phyloP scores from a whole-genome alignment of 2,329 filamentous ascomycete genomes.

The Fusarium tjaetaba region DNA sequence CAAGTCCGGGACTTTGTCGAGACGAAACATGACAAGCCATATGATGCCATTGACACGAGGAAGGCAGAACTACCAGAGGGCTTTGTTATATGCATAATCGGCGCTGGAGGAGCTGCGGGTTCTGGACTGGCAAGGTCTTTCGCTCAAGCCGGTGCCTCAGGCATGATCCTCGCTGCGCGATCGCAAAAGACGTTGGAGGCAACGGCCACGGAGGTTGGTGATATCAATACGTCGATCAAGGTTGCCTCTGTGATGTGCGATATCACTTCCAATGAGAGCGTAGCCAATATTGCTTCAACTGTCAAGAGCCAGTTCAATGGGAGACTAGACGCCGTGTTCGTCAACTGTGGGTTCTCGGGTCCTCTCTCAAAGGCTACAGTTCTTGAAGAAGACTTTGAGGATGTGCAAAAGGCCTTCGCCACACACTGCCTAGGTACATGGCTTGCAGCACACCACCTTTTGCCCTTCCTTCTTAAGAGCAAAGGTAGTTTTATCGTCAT shows the following conservation, averaged over 20 bases:
- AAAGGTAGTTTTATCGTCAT: constrained; percentile 6
- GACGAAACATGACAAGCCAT: neutral
- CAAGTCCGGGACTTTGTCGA: neutral
- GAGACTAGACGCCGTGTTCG: neutral
- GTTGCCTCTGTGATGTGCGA: neutral
- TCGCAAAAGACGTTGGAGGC: neutral
- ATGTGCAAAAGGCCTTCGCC: neutral
- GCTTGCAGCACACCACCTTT: neutral
- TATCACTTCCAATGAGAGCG: neutral
- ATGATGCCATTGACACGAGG: neutral
- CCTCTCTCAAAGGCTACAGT: neutral
- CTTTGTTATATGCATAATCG: constrained; percentile 3
- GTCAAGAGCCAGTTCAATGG: neutral
- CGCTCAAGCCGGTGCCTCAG: neutral
- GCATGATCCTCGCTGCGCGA: constrained; percentile 5
- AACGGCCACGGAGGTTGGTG: neutral
- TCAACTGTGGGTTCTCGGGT: constrained; percentile 12
- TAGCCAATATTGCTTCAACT: neutral
- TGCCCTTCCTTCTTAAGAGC: neutral
- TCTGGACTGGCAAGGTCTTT: neutral
- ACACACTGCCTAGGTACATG: constrained; percentile 3
- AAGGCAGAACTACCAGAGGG: neutral
- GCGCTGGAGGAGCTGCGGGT: constrained; percentile 9
- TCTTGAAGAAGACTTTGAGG: neutral
- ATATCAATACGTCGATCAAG: neutral